Evolutionary conservation across 352 stramenopile species (phyloP).

Genomic region (Nothophytophthora sp.): DNA sequence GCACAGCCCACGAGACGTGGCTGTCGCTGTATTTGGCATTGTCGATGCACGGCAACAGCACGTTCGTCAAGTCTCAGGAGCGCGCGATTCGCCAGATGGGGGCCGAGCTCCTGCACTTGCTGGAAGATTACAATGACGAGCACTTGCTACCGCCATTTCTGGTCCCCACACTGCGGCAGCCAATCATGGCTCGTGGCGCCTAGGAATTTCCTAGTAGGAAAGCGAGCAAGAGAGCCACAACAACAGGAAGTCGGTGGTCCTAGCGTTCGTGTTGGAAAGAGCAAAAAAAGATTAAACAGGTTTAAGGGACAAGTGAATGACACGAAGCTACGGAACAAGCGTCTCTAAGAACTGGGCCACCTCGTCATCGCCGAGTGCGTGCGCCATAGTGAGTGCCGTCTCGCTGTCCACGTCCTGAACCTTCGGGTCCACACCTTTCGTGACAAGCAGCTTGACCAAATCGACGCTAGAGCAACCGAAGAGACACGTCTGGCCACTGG

Average conservation of each 20-base stretch:
- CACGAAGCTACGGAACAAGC: constrained; percentile 28
- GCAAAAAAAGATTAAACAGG: no score
- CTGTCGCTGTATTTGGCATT: constrained; percentile 36
- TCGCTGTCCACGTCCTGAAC: constrained; percentile 69
- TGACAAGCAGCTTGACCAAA: constrained; percentile 60
- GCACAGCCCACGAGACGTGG: constrained; percentile 33
- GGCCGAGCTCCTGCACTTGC: constrained; percentile 19
- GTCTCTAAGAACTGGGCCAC: constrained; percentile 64
- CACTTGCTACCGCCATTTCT: constrained; percentile 36
- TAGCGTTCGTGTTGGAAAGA: constrained; percentile 6
- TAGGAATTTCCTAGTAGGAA: no score
- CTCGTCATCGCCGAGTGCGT: constrained; percentile 76
- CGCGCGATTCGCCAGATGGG: constrained; percentile 19
- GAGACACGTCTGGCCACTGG: constrained; percentile 72
- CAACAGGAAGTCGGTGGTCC: no score
- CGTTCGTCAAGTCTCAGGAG: constrained; percentile 23
- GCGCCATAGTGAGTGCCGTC: constrained; percentile 68
- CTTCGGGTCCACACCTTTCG: constrained; percentile 63
- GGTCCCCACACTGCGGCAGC: constrained; percentile 16
- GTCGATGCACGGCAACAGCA: constrained; percentile 9
- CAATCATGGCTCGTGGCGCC: constrained; percentile 11
- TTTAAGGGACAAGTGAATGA: constrained; percentile 6
- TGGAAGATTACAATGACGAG: constrained; percentile 34
- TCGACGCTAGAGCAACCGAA: constrained; percentile 83
- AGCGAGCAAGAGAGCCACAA: not conserved